A percentile compares a stretch with the other conserved stretches of the same genome.
Evolutionary conservation across 768 basidiomycete species (phyloP).

Genomic region (Podaxis mareebaensis): DNA sequence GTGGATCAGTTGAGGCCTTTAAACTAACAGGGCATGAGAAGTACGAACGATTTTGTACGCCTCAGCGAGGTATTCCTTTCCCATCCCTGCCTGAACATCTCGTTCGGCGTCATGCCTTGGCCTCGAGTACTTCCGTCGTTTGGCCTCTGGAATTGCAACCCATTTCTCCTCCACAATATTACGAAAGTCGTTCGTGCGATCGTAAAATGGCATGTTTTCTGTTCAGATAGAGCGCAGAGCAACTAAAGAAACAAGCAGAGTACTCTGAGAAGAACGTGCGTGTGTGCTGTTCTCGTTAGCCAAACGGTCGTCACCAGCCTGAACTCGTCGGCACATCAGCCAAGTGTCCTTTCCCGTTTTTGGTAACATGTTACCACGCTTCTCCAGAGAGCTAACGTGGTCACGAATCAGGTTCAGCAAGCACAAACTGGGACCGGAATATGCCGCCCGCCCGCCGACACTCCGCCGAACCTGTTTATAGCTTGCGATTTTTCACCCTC

Average conservation of each 20-base stretch:
- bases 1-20: conserved; percentile 2
- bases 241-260: conserved; percentile 7
- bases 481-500: conserved; percentile 2
- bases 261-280: conserved; percentile 2
- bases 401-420: too few species aligned
- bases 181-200: conserved; percentile 67
- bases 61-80: conserved; percentile 72
- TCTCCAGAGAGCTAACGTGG: not conserved
- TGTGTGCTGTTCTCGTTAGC: not conserved
- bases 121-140: conserved; percentile 45
- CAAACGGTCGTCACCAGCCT: not conserved
- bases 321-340: not conserved
- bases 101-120: conserved; percentile 32
- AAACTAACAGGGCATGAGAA: not conserved
- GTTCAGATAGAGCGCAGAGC: conserved; percentile 1
- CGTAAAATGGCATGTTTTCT: conserved; percentile 49
- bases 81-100: conserved; percentile 41
- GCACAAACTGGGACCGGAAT: not conserved
- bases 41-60: conserved; percentile 66
- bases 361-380: not conserved
- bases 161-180: conserved; percentile 50
- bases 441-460: not conserved
- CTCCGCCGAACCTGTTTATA: not conserved
- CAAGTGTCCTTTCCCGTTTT: not conserved
- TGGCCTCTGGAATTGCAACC: conserved; percentile 40